These are phyloP conservation scores for Candida tammaniensis DNA, from an alignment of 805 yeast species.

Conservation along the genomic window DNA sequence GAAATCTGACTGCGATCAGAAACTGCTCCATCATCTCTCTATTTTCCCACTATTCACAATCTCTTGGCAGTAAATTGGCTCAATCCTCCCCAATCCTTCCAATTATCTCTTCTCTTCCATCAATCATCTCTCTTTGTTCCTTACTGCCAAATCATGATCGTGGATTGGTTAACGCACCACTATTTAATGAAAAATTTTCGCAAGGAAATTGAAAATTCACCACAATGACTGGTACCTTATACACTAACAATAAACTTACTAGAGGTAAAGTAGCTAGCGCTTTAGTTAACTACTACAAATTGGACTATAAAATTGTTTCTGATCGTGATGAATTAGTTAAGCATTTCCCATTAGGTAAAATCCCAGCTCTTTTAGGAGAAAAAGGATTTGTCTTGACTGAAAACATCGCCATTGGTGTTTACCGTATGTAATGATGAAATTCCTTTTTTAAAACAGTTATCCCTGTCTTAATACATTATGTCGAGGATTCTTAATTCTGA, in stretches of 20 bases:
- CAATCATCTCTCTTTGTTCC: too few species aligned
- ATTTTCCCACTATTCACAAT: too few species aligned
- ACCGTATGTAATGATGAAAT: slow-evolving; percentile 61
- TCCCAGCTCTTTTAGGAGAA: slow-evolving; percentile 69
- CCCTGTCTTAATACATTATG: slow-evolving; percentile 81
- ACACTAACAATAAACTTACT: slow-evolving; percentile 34
- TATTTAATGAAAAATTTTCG: slow-evolving; percentile 5
- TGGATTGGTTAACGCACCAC: too few species aligned
- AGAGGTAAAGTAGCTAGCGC: slow-evolving; percentile 40
- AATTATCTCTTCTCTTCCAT: too few species aligned
- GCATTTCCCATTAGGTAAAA: slow-evolving; percentile 61
- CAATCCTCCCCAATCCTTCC: too few species aligned
- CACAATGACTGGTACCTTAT: slow-evolving; percentile 69
- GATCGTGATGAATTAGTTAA: slow-evolving; percentile 40
- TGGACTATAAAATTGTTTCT: slow-evolving; percentile 54
- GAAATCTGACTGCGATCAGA: too few species aligned
- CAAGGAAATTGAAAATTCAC: slow-evolving; percentile 2
- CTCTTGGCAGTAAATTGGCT: too few species aligned
- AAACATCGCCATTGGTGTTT: slow-evolving; percentile 60
- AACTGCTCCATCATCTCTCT: too few species aligned
- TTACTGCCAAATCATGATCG: too few species aligned
- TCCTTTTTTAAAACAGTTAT: slow-evolving; percentile 61
- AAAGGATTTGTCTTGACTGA: slow-evolving; percentile 73
- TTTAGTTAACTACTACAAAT: slow-evolving; percentile 54
- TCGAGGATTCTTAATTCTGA: slow-evolving; percentile 66